These are phyloP conservation scores for Pythium utonaiense DNA, from an alignment of 352 stramenopile species.

Conservation along the genomic window DNA sequence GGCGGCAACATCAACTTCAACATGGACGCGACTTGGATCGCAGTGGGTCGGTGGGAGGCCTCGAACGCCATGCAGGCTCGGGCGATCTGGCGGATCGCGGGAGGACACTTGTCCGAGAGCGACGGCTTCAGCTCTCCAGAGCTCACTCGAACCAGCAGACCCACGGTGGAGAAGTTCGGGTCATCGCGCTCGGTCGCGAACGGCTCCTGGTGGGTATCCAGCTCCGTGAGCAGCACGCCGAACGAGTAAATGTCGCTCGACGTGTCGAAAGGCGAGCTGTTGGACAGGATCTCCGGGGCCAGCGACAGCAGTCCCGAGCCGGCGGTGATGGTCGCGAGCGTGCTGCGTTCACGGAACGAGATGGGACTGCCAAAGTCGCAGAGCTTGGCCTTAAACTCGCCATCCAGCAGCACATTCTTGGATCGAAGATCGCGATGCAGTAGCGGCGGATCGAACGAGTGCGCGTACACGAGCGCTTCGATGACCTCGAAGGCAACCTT, in stretches of 20 bases:
- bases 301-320: neutral
- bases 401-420: neutral
- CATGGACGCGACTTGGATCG: no score
- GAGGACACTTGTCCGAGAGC: neutral
- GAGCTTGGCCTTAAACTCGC: neutral
- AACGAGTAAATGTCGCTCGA: conserved; percentile 1
- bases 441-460: conserved; percentile 1
- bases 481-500: neutral
- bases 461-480: neutral
- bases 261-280: neutral
- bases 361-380: neutral
- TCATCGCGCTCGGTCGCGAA: neutral
- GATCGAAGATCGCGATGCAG: neutral
- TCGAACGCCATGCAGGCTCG: neutral
- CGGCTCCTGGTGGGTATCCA: neutral
- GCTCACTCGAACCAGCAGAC: neutral
- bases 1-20: no score
- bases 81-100: neutral
- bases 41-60: neutral
- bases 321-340: neutral
- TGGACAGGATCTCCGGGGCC: neutral
- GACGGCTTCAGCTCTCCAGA: neutral
- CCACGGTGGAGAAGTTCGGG: neutral
- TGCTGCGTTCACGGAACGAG: neutral
- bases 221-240: neutral